Evolutionary conservation across 371 early-diverging fungal species (phyloP).

Genomic region (Mycotypha africana): DNA sequence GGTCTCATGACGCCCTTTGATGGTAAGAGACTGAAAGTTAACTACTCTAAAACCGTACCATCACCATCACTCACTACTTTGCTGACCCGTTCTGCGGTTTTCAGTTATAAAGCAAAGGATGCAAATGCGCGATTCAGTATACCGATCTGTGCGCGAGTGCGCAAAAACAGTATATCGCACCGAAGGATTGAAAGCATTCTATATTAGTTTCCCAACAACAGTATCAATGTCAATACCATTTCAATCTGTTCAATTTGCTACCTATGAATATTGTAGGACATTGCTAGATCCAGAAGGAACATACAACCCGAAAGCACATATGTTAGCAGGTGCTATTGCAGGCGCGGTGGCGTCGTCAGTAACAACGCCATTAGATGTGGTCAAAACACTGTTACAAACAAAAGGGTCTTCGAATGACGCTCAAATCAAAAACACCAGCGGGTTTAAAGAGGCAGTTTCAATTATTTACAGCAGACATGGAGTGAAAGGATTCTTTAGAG

Average conservation of each 20-base stretch:
- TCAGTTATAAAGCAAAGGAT: constrained; percentile 97
- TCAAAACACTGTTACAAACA: constrained; percentile 91
- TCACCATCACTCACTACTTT: background rate
- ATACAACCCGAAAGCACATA: constrained; percentile 84
- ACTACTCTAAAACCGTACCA: background rate
- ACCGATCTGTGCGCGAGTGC: constrained; percentile 67
- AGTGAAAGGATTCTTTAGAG: constrained; percentile 73
- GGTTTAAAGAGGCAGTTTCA: constrained; percentile 66
- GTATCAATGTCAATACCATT: constrained; percentile 92
- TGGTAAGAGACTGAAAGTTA: constrained; percentile 37
- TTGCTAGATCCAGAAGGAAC: constrained; percentile 59
- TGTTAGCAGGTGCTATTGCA: constrained; percentile 83
- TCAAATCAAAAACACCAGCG: constrained; percentile 61
- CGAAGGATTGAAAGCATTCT: constrained; percentile 88
- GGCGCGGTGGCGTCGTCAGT: constrained; percentile 85
- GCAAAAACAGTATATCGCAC: constrained; percentile 55
- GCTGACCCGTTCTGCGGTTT: too few relatives aligned
- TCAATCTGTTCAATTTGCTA: constrained; percentile 88
- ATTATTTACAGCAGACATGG: constrained; percentile 78
- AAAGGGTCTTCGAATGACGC: constrained; percentile 68
- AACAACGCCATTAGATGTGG: constrained; percentile 92
- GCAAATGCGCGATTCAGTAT: constrained; percentile 74
- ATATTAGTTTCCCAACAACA: constrained; percentile 92
- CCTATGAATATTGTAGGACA: constrained; percentile 78
- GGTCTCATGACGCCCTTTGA: constrained; percentile 95